Evolutionary conservation across 1,139 yeast species (phyloP).

Genomic region (Nakaseomyces sp.): DNA sequence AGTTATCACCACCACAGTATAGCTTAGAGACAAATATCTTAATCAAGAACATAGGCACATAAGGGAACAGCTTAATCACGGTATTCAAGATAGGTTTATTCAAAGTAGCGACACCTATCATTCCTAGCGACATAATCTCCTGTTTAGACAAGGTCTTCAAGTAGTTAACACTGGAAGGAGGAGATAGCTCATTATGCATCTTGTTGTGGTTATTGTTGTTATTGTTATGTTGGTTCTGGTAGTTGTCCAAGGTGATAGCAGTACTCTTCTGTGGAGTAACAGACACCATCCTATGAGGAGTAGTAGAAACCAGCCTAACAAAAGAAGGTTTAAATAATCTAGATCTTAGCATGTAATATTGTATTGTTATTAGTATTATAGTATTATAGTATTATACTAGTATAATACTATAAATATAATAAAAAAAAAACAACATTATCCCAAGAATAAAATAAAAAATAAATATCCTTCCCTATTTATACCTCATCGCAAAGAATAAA

Average conservation of each 20-base stretch:
- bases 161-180: conserved; percentile 26
- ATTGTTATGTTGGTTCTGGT: too few species aligned
- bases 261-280: conserved; percentile 15
- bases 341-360: conserved; percentile 1
- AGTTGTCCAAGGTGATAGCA: conserved; percentile 5
- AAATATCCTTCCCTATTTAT: too few species aligned
- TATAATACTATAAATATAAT: too few species aligned
- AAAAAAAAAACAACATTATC: too few species aligned
- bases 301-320: neutral
- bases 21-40: conserved; percentile 69
- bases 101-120: conserved; percentile 60
- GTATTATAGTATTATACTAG: too few species aligned
- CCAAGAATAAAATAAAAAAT: too few species aligned
- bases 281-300: conserved; percentile 12
- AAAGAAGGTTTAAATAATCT: neutral
- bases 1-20: conserved; percentile 86
- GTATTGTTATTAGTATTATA: too few species aligned
- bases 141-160: conserved; percentile 31
- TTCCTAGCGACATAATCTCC: conserved; percentile 47
- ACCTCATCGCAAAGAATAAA: too few species aligned
- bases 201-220: neutral
- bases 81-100: conserved; percentile 52
- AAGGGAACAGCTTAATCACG: conserved; percentile 63
- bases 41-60: conserved; percentile 61
- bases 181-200: conserved; percentile 1